A percentile compares a stretch with the other conserved stretches of the same genome.
phyloP scores from a whole-genome alignment of 73 alveolate genomes.

The Effrenium voratum region DNA sequence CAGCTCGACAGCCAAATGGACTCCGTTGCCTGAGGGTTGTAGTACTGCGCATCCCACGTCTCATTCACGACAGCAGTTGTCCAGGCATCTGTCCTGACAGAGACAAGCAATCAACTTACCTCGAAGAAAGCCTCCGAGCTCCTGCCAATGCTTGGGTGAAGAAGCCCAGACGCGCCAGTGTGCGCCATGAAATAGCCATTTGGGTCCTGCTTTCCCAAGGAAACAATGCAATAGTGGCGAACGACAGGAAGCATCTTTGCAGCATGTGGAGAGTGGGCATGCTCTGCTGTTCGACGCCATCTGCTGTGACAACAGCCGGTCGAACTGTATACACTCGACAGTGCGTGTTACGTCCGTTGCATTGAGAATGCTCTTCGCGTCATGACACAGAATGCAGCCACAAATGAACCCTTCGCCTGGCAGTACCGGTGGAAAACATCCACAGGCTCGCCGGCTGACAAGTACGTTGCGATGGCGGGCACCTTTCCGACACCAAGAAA shows the following conservation, averaged over 20 bases:
- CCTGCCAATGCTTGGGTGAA: conserved; percentile 40
- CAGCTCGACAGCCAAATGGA: no score
- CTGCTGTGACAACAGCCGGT: background rate
- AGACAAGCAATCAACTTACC: no score
- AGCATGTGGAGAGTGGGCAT: background rate
- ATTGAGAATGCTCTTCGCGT: background rate
- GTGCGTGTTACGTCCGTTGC: background rate
- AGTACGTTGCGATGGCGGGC: no score
- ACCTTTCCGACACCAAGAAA: no score
- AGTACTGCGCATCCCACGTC: conserved; percentile 71
- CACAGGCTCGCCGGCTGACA: conserved; percentile 78
- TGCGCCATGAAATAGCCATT: conserved; percentile 91
- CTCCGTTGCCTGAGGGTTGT: no score
- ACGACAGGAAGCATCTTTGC: background rate
- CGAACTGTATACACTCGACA: no score
- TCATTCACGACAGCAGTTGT: conserved; percentile 81
- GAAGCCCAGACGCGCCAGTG: conserved; percentile 34
- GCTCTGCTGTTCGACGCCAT: background rate
- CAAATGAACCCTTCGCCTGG: background rate
- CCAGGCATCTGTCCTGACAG: conserved; percentile 90
- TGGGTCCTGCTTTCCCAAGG: conserved; percentile 15
- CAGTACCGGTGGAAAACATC: conserved; percentile 91
- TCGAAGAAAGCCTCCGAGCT: background rate
- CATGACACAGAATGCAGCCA: background rate
- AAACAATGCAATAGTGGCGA: background rate